A percentile compares a stretch with the other conserved stretches of the same genome.
These are phyloP conservation scores for Verbena officinalis DNA, from an alignment of 257 asterid species.

Conservation along the genomic window DNA sequence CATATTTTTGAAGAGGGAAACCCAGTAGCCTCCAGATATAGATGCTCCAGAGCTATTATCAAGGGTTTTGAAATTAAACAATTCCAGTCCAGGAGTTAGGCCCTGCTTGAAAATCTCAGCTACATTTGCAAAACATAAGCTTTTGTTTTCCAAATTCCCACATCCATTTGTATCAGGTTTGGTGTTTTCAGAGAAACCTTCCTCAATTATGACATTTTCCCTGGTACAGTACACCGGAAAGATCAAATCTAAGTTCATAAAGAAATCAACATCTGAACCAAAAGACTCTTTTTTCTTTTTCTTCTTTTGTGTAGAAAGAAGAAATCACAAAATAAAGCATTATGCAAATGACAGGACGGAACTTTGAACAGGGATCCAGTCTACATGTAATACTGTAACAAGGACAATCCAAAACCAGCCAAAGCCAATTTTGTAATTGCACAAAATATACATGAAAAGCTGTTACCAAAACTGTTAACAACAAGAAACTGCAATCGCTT, in stretches of 20 bases:
- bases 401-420: not conserved
- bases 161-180: conserved; percentile 36
- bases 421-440: conserved; percentile 5
- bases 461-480: not conserved
- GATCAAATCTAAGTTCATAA: conserved; percentile 49
- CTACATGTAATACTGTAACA: not conserved
- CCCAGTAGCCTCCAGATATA: conserved; percentile 49
- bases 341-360: conserved; percentile 1
- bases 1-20: conserved; percentile 63
- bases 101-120: conserved; percentile 43
- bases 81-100: conserved; percentile 35
- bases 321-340: not conserved
- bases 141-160: conserved; percentile 39
- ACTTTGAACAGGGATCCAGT: not conserved
- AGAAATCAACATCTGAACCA: conserved; percentile 32
- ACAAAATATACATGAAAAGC: not conserved
- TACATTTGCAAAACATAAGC: conserved; percentile 30
- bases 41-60: conserved; percentile 39
- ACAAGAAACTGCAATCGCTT: not conserved
- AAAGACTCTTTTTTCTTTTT: not conserved
- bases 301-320: conserved; percentile 15
- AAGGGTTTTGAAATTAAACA: conserved; percentile 26
- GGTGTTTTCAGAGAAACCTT: conserved; percentile 35
- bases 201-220: conserved; percentile 65
- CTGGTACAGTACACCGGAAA: conserved; percentile 61